phyloP scores from a whole-genome alignment of 257 asterid genomes.

The Mitragyna speciosa region DNA sequence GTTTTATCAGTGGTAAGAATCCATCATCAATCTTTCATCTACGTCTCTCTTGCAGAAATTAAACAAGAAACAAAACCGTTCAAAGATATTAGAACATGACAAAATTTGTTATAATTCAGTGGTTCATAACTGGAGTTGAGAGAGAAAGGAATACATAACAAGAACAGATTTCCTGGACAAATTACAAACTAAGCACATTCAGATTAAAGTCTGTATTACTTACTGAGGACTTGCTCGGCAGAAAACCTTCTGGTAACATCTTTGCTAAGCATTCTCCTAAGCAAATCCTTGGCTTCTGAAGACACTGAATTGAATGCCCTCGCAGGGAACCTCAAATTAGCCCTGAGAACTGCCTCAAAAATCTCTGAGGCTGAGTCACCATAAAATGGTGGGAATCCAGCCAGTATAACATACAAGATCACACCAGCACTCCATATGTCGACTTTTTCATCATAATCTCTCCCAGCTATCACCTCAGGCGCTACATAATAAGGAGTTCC shows the following conservation, averaged over 20 bases:
- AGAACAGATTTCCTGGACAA: background rate
- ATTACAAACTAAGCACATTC: background rate
- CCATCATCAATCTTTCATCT: background rate
- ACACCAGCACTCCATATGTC: conserved; percentile 49
- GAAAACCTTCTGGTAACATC: conserved; percentile 36
- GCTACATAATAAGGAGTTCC: conserved; percentile 46
- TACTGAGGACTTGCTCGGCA: conserved; percentile 42
- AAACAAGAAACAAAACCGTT: background rate
- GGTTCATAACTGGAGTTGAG: background rate
- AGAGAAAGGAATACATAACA: background rate
- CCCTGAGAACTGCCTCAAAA: conserved; percentile 36
- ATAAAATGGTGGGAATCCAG: conserved; percentile 41
- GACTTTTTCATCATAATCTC: conserved; percentile 29
- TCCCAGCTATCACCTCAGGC: conserved; percentile 34
- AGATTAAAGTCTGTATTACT: background rate
- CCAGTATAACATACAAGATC: conserved; percentile 36
- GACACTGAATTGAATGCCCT: conserved; percentile 32
- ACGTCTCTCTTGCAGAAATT: background rate
- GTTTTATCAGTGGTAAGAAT: background rate
- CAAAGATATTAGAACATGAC: background rate
- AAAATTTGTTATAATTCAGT: background rate
- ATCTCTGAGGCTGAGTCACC: conserved; percentile 31
- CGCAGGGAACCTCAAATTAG: conserved; percentile 33
- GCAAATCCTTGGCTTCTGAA: conserved; percentile 35
- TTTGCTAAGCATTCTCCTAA: conserved; percentile 40